phyloP scores from a whole-genome alignment of 108 stramenopile genomes.

The Schizochytrium sp. region DNA sequence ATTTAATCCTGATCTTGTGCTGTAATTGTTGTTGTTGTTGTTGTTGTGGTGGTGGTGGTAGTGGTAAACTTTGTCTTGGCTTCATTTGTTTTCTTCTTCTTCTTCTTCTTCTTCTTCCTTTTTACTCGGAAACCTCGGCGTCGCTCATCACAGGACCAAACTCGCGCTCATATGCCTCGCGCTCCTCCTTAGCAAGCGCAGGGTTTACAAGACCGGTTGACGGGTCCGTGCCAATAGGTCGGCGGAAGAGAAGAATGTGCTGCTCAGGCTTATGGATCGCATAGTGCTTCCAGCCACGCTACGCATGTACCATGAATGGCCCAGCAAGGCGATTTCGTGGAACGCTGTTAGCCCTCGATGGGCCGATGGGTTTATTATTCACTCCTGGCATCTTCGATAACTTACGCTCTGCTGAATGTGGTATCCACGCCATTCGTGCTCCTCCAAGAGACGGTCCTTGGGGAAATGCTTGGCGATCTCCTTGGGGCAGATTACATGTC shows the following conservation, averaged over 20 bases:
- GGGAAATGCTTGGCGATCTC: slow-evolving; percentile 88
- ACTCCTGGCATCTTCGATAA: neutral
- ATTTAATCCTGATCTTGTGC: too few relatives aligned
- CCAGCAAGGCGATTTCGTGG: neutral
- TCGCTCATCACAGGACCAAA: neutral
- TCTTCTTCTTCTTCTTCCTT: neutral
- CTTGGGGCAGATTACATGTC: slow-evolving; percentile 15
- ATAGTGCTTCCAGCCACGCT: slow-evolving; percentile 59
- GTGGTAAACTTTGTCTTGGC: too few relatives aligned
- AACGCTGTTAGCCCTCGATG: neutral
- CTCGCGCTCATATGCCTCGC: neutral
- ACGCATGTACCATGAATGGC: neutral
- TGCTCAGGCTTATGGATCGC: slow-evolving; percentile 93
- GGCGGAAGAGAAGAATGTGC: slow-evolving; percentile 93
- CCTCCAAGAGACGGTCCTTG: slow-evolving; percentile 78
- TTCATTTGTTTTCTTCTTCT: too few relatives aligned
- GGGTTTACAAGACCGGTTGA: slow-evolving; percentile 56
- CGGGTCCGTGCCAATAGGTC: slow-evolving; percentile 93
- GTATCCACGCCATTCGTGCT: slow-evolving; percentile 89
- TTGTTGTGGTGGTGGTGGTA: too few relatives aligned
- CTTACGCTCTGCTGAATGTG: slow-evolving; percentile 82
- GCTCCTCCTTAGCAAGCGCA: neutral
- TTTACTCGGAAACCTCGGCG: neutral
- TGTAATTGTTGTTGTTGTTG: too few relatives aligned
- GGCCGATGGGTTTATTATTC: neutral